Evolutionary conservation across 2,329 filamentous ascomycete genomes (phyloP).

Genomic region (Epicoccum nigrum): DNA sequence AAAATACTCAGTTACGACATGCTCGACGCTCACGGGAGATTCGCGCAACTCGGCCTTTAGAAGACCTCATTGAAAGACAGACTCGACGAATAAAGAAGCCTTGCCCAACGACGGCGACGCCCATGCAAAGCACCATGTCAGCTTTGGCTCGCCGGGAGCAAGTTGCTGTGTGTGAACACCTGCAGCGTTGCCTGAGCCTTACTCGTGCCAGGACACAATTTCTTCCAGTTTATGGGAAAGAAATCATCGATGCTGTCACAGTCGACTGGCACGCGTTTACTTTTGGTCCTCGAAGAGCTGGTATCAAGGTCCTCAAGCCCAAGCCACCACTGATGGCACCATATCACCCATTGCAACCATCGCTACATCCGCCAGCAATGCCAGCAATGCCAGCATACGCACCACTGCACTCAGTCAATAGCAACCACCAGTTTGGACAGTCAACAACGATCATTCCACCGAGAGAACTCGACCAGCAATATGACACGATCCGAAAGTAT

Average conservation of each 20-base stretch:
- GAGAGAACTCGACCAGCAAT: constrained; percentile 20
- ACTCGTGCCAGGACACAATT: constrained; percentile 82
- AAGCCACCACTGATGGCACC: constrained; percentile 13
- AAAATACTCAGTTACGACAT: constrained; percentile 63
- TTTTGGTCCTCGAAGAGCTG: constrained; percentile 51
- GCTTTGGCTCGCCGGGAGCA: constrained; percentile 72
- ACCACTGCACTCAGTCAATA: constrained; percentile 10
- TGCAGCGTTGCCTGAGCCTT: constrained; percentile 80
- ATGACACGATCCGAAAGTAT: constrained; percentile 52
- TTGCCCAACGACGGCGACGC: constrained; percentile 61
- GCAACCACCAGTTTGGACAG: constrained; percentile 28
- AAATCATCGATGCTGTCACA: constrained; percentile 75
- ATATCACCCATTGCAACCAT: constrained; percentile 14
- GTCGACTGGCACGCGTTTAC: constrained; percentile 55
- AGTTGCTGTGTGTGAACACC: constrained; percentile 70
- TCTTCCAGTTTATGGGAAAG: constrained; percentile 79
- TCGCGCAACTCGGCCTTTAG: constrained; percentile 71
- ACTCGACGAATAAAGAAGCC: constrained; percentile 60
- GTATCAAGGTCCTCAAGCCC: constrained; percentile 22
- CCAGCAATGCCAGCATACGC: constrained; percentile 4
- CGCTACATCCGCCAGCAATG: constrained; percentile 5
- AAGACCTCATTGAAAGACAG: constrained; percentile 75
- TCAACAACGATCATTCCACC: constrained; percentile 29
- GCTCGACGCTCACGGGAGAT: constrained; percentile 47
- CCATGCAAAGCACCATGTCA: constrained; percentile 70